Base-by-base conservation (phyloP, 441 rosid species). In the Corymbia citriodora region DNA sequence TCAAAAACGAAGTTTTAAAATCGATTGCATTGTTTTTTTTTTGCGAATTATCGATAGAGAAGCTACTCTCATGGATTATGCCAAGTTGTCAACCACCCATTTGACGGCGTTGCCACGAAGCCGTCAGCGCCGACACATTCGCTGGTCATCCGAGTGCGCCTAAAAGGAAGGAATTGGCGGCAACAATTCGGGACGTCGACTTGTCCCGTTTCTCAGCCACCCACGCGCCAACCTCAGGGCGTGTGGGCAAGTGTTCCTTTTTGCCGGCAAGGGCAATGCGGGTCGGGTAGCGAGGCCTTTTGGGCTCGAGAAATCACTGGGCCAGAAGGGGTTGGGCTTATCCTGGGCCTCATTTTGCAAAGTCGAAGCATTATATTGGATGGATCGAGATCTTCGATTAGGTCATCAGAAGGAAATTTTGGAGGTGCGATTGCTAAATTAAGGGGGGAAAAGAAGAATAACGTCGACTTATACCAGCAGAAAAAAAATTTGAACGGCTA, bases 271-370 rank as follows among this genome's bases (percentile, higher is more conserved):
- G 4, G 61, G 61, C 63, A 5, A 59, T 59, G 65, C 65, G n/a
- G 65, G 23, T 59, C 65, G n/a, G 65, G 65, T 25, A 29, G n/a
- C 65, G 65, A 25, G 65, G 65, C 65, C 23, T 59, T 59, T 59
- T 59, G n/a, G 23, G 65, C 65, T 59, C 65, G n/a, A 59, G 65
- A 17, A 59, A 59, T 59, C n/a, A 17, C n/a, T 25, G 65, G 65
- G 65, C 65, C n/a, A 13, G n/a, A 59, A 8, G n/a, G 65, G n/a
- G 25, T 29, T 59, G n/a, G 65, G n/a, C 65, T 0, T 6, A 23
- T 13, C 63, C 63, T 57, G 63, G 29, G 63, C 63, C 0, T 0
- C 0, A 40, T 40, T 40, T 40, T 40, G 45, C 45, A 40, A 40
- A 5, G 6, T 40, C 45, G 45, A 40, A 40, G 45, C 45, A 40